A percentile compares a stretch with the other conserved stretches of the same genome.
Evolutionary conservation across 306 rosid species (phyloP).

Genomic region (Medicago ruthenica): DNA sequence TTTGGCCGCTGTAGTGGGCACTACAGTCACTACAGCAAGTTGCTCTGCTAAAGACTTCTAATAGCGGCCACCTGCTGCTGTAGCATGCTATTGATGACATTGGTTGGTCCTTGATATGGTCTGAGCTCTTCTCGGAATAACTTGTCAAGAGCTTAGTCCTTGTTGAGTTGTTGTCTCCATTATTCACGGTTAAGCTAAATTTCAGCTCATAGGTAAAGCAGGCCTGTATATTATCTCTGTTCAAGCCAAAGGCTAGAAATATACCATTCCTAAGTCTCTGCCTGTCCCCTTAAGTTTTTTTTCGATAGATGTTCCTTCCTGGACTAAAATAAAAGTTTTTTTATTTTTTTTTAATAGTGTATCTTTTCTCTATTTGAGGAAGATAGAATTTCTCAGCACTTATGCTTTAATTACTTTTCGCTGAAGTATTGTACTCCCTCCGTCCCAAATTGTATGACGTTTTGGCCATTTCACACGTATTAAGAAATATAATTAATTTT

Average conservation of each 20-base stretch:
- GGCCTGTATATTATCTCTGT: not conserved
- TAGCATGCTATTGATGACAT: not conserved
- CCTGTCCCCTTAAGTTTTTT: not conserved
- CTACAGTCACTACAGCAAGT: not conserved
- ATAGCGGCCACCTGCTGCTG: not conserved
- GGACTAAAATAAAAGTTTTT: not conserved
- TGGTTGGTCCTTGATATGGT: constrained; percentile 18
- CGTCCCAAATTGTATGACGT: too few relatives aligned
- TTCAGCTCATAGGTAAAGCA: constrained; percentile 5
- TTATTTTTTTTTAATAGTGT: not conserved
- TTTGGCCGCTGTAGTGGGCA: not conserved
- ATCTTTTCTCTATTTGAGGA: constrained; percentile 8
- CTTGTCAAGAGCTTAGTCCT: constrained; percentile 5
- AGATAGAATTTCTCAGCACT: constrained; percentile 18
- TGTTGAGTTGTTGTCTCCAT: not conserved
- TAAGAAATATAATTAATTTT: too few relatives aligned
- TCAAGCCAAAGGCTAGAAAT: constrained; percentile 16
- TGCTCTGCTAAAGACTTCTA: not conserved
- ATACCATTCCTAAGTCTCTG: not conserved
- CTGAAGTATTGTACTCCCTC: constrained; percentile 8
- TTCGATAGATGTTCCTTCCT: not conserved
- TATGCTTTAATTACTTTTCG: constrained; percentile 19
- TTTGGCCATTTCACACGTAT: too few relatives aligned
- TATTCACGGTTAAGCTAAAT: constrained; percentile 10
- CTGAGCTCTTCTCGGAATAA: constrained; percentile 15